These are phyloP conservation scores for Pythium plurisporium DNA, from an alignment of 352 stramenopile species.

Conservation along the genomic window DNA sequence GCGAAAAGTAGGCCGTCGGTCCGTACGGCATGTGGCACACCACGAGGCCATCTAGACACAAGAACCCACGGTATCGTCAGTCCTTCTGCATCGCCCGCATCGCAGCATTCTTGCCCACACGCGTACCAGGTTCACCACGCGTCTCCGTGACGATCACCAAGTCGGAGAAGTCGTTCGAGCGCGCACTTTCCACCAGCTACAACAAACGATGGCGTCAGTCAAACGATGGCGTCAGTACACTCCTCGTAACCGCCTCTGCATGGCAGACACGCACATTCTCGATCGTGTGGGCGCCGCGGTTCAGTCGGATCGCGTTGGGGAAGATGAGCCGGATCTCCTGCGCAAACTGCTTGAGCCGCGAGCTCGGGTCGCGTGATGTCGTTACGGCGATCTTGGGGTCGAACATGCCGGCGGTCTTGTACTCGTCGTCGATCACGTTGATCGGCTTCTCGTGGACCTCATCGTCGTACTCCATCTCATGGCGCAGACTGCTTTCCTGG, in stretches of 20 bases:
- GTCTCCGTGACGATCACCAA: conserved; percentile 98
- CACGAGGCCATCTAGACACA: conserved; percentile 90
- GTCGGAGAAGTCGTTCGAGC: conserved; percentile 97
- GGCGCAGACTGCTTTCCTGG: conserved; percentile 89
- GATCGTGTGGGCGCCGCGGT: conserved; percentile 95
- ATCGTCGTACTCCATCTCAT: conserved; percentile 92
- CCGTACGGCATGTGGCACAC: conserved; percentile 99
- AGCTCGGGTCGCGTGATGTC: conserved; percentile 95
- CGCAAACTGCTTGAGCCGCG: conserved; percentile 98
- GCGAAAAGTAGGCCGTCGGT: conserved; percentile 98
- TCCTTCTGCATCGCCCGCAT: no score
- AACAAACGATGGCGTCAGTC: no score
- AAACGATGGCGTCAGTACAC: conserved; percentile 3
- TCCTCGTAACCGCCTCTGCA: background rate
- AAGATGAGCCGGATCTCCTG: conserved; percentile 99
- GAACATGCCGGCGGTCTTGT: conserved; percentile 95
- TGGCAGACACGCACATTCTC: conserved; percentile 48
- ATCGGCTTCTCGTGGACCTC: conserved; percentile 83
- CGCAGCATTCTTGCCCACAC: no score
- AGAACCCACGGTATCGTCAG: no score
- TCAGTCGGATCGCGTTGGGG: conserved; percentile 97
- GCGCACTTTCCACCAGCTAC: conserved; percentile 95
- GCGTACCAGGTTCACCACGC: conserved; percentile 92
- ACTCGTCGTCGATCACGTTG: conserved; percentile 98
- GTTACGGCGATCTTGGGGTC: conserved; percentile 98